These are phyloP conservation scores for Penicillium ochrochloron DNA, from an alignment of 495 filamentous ascomycete species.

Conservation along the genomic window DNA sequence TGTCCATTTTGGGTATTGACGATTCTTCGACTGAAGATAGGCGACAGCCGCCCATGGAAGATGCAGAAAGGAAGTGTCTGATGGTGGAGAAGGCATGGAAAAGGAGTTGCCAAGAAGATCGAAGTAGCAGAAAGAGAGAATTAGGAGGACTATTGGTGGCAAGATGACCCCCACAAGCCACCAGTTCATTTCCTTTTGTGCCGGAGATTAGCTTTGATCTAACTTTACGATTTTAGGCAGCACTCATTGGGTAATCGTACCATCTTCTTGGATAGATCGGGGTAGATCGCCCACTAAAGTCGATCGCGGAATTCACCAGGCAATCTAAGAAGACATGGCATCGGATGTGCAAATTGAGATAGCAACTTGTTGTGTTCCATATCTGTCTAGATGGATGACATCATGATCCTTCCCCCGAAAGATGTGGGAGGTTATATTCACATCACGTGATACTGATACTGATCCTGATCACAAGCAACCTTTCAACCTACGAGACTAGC, in stretches of 20 bases:
- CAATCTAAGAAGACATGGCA: background rate
- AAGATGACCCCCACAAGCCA: background rate
- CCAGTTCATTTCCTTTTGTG: background rate
- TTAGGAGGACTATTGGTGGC: background rate
- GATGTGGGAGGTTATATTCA: background rate
- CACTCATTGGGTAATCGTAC: background rate
- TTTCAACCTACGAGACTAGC: background rate
- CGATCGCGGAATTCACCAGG: background rate
- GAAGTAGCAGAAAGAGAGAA: background rate
- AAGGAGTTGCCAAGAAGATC: background rate
- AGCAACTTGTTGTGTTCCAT: background rate
- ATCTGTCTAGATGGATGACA: background rate
- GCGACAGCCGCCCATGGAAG: conserved; percentile 11
- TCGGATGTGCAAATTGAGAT: background rate
- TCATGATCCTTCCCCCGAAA: background rate
- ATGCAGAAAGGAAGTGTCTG: conserved; percentile 17
- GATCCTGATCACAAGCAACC: background rate
- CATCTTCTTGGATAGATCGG: background rate
- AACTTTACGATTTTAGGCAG: background rate
- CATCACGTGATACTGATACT: background rate
- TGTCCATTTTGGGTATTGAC: conserved; percentile 31
- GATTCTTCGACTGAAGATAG: conserved; percentile 19
- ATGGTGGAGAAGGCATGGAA: conserved; percentile 10
- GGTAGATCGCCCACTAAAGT: background rate
- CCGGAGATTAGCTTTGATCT: background rate